These are phyloP conservation scores for Mycosphaerella sp. DNA, from an alignment of 2,329 filamentous ascomycete species.

Conservation along the genomic window DNA sequence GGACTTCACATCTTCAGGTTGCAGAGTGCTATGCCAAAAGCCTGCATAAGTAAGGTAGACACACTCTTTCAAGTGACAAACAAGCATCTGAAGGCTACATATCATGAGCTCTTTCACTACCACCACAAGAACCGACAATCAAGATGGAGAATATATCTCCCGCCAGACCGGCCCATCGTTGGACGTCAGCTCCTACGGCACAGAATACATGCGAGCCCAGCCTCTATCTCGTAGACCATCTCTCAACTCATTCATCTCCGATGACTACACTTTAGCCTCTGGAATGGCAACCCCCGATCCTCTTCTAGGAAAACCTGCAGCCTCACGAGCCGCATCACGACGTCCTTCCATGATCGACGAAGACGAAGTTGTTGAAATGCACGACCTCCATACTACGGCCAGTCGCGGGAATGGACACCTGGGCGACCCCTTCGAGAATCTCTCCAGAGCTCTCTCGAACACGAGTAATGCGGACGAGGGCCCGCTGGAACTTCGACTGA, in stretches of 20 bases:
- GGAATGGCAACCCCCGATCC: slow-evolving; percentile 16
- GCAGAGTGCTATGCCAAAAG: not conserved
- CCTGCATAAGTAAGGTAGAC: too few species aligned
- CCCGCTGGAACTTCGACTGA: slow-evolving; percentile 9
- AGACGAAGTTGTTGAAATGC: slow-evolving; percentile 14
- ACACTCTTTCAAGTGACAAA: too few species aligned
- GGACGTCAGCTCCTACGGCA: slow-evolving; percentile 14
- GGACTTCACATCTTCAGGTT: too few species aligned
- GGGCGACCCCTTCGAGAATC: slow-evolving; percentile 20
- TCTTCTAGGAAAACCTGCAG: slow-evolving; percentile 12
- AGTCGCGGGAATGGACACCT: slow-evolving; percentile 8
- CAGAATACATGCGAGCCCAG: slow-evolving; percentile 14
- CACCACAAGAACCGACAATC: not conserved
- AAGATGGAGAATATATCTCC: too few species aligned
- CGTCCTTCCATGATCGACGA: slow-evolving; percentile 10
- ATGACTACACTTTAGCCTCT: slow-evolving; percentile 11
- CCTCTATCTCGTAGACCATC: slow-evolving; percentile 13
- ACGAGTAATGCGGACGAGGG: slow-evolving; percentile 7
- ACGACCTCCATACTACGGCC: slow-evolving; percentile 1
- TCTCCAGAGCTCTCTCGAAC: slow-evolving; percentile 15
- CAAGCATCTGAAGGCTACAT: too few species aligned
- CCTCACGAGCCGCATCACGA: slow-evolving; percentile 6
- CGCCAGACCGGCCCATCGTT: too few species aligned
- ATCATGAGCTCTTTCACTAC: not conserved
- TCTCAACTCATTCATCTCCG: slow-evolving; percentile 5